Evolutionary conservation across 2,329 filamentous ascomycete genomes (phyloP).

Genomic region (Microascus cirrosus): DNA sequence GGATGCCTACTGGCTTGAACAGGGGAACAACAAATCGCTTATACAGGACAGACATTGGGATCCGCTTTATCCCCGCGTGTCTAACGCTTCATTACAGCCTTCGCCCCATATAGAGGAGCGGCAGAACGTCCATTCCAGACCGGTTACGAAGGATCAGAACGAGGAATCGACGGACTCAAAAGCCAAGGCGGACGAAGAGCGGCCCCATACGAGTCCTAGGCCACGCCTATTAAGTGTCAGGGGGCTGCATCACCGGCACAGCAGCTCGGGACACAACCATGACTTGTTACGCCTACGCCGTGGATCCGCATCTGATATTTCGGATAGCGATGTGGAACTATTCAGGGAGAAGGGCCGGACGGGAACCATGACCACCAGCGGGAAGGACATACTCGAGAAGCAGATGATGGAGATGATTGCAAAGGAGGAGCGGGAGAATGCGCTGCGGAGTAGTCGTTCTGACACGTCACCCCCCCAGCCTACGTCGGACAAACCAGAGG

Average conservation of each 20-base stretch:
- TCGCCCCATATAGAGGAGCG: not conserved
- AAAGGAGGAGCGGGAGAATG: conserved; percentile 25
- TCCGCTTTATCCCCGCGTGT: conserved; percentile 50
- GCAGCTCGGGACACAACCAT: conserved; percentile 35
- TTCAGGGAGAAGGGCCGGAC: conserved; percentile 26
- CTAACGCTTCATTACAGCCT: not conserved
- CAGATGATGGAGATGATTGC: conserved; percentile 52
- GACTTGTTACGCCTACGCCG: conserved; percentile 39
- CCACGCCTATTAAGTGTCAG: conserved; percentile 34
- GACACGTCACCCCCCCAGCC: not conserved
- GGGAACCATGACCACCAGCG: conserved; percentile 33
- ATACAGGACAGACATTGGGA: conserved; percentile 72
- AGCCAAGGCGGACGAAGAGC: conserved; percentile 16
- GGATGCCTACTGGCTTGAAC: conserved; percentile 84
- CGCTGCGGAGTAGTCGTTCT: not conserved
- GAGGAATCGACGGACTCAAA: conserved; percentile 8
- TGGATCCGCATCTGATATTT: conserved; percentile 47
- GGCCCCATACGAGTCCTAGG: conserved; percentile 39
- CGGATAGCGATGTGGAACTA: conserved; percentile 41
- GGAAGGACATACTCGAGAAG: conserved; percentile 44
- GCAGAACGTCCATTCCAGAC: not conserved
- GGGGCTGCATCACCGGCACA: conserved; percentile 42
- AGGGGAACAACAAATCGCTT: conserved; percentile 65
- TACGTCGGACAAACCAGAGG: not conserved
- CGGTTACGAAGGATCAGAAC: not conserved